A percentile compares a stretch with the other conserved stretches of the same genome.
These are phyloP conservation scores for Candida freyschussii DNA, from an alignment of 1,139 yeast species.

Conservation along the genomic window DNA sequence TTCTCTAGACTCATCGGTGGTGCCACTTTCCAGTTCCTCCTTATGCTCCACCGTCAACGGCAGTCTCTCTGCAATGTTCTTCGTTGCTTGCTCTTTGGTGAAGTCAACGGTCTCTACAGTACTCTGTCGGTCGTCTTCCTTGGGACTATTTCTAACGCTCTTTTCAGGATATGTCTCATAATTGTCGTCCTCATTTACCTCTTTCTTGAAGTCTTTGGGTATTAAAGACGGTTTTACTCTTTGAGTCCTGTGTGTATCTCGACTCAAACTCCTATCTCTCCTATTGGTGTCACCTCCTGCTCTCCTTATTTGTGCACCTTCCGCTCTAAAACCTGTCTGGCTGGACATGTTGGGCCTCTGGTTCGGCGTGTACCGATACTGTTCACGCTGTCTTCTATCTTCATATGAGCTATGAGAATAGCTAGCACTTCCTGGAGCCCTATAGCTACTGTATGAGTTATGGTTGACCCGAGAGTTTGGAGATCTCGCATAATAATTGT, in stretches of 20 bases:
- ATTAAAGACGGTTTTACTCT: conserved; percentile 21
- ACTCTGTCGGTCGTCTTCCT: conserved; percentile 1
- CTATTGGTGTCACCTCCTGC: conserved; percentile 1
- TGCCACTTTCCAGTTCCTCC: conserved; percentile 14
- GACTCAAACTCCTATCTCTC: neutral
- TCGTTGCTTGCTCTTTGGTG: conserved; percentile 1
- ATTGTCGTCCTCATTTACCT: conserved; percentile 22
- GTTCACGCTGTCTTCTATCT: conserved; percentile 14
- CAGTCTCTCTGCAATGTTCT: conserved; percentile 12
- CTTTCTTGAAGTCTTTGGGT: conserved; percentile 24
- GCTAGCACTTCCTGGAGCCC: conserved; percentile 5
- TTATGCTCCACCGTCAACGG: conserved; percentile 19
- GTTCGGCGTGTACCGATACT: conserved; percentile 5
- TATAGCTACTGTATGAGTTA: conserved; percentile 5
- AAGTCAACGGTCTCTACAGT: neutral
- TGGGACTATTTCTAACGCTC: conserved; percentile 2
- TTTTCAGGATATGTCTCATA: conserved; percentile 16
- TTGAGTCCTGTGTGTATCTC: conserved; percentile 1
- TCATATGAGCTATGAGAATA: conserved; percentile 3
- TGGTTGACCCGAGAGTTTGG: too few species aligned
- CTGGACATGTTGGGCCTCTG: conserved; percentile 3
- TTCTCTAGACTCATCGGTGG: conserved; percentile 8
- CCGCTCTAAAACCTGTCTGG: neutral
- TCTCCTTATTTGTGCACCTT: neutral
- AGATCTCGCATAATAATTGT: too few species aligned